A percentile compares a stretch with the other conserved stretches of the same genome.
These are phyloP conservation scores for Holtermannia corniformis DNA, from an alignment of 768 basidiomycete species.

Conservation along the genomic window DNA sequence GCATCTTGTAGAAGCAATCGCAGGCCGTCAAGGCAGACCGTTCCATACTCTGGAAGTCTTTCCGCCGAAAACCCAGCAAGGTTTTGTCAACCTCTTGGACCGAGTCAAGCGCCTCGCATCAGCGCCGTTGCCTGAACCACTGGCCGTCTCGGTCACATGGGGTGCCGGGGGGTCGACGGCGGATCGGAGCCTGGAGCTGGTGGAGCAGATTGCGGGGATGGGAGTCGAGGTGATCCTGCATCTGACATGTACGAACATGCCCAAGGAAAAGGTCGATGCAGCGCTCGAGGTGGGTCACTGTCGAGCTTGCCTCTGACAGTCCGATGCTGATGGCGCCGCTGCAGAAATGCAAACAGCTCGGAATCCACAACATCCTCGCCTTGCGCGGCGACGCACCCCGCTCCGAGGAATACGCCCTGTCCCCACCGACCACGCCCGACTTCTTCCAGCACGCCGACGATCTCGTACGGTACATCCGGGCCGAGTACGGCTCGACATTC, in stretches of 20 bases:
- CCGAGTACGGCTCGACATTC: conserved; percentile 72
- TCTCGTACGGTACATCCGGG: conserved; percentile 81
- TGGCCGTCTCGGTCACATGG: conserved; percentile 88
- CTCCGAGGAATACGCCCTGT: conserved; percentile 63
- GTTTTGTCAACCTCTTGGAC: conserved; percentile 79
- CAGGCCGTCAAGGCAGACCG: conserved; percentile 46
- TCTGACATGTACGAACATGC: conserved; percentile 42
- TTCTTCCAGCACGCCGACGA: conserved; percentile 71
- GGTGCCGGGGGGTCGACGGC: conserved; percentile 91
- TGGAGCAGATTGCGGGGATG: conserved; percentile 43
- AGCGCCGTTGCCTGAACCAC: conserved; percentile 56
- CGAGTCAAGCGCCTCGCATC: conserved; percentile 70
- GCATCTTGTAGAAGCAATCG: conserved; percentile 58
- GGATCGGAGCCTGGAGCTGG: conserved; percentile 77
- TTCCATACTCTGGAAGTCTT: conserved; percentile 97
- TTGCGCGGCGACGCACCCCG: conserved; percentile 90
- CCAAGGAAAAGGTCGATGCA: conserved; percentile 38
- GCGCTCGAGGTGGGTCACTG: conserved; percentile 30
- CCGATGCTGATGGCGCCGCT: not conserved
- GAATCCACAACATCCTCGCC: conserved; percentile 82
- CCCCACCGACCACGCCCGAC: conserved; percentile 18
- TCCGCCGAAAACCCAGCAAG: conserved; percentile 79
- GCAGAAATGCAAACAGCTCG: conserved; percentile 64
- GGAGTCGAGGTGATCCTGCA: conserved; percentile 39
- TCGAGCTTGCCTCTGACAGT: not conserved